phyloP scores from a whole-genome alignment of 2,329 filamentous ascomycete genomes.

The Fusarium sp. region DNA sequence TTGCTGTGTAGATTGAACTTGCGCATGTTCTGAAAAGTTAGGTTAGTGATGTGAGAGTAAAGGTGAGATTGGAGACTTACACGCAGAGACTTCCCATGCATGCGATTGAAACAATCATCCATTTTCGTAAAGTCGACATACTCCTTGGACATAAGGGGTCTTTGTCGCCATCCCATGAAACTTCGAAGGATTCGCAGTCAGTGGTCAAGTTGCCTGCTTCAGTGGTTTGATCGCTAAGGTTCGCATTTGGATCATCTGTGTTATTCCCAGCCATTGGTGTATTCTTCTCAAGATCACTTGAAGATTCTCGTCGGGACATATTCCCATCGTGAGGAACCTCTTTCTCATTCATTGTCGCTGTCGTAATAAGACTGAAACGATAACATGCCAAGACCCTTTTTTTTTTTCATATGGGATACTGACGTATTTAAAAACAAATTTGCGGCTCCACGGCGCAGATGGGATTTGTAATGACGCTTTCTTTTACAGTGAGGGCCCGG shows the following conservation, averaged over 20 bases:
- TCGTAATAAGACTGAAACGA: neutral
- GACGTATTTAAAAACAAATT: conserved; percentile 14
- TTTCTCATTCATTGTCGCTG: neutral
- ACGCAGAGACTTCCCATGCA: conserved; percentile 30
- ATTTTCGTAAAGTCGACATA: conserved; percentile 27
- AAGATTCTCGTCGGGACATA: neutral
- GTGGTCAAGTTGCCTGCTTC: conserved; percentile 6
- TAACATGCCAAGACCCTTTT: neutral
- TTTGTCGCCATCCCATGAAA: conserved; percentile 28
- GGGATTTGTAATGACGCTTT: conserved; percentile 28
- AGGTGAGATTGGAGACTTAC: neutral
- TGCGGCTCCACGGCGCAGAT: conserved; percentile 11
- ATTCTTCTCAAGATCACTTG: conserved; percentile 6
- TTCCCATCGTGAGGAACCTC: neutral
- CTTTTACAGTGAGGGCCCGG: conserved; percentile 1
- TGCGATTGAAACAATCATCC: conserved; percentile 30
- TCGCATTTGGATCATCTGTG: neutral
- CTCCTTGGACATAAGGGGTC: conserved; percentile 24
- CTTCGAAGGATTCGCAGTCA: neutral
- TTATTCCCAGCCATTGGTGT: neutral
- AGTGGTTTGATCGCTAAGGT: conserved; percentile 24
- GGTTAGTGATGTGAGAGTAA: neutral
- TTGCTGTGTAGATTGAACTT: conserved; percentile 75
- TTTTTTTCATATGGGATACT: neutral
- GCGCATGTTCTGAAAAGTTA: conserved; percentile 71